Evolutionary conservation across 164 flowering plant genomes (phyloP), one percentile per base, ranked within the genome.

Genomic region (Protea cynaroides): DNA sequence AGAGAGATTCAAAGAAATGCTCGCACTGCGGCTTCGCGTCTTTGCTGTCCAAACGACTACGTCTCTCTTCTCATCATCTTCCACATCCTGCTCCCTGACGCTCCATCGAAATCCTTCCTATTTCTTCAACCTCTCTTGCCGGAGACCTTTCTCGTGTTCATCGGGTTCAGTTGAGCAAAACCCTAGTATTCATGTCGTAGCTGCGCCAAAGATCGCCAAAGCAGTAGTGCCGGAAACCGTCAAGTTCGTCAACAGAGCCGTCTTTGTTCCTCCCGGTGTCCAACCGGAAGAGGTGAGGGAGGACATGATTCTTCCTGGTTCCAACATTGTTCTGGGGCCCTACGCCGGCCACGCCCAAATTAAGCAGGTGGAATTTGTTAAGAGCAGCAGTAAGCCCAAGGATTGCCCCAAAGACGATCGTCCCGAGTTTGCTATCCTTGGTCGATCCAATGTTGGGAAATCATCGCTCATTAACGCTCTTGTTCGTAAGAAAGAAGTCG

Each of bases 381-480:
- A 90, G 84, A 88, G 96, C 71, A 93, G 98, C 63, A 66, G 64
- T 59, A 65, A 76, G 55, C 77, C 88, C 19, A 86, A 76, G 69
- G 97, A 90, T 58, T 93, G 94, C 60, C 98, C 98, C 21, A 81
- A 67, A 25, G 90, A 93, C 64, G 85, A 67, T 13, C 70, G 76
- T 3, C 97, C 98, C 0, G 98, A 93, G 71, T 88, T 93, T 61
- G 98, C 98, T 2, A 82, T 93, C 61, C 71, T 93, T 18, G 98
- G 97, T 38, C 80, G 97, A 18, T 93, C 98, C 24, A 93, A 93
- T 74, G 98, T 93, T 4, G 98, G 96, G 25, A 93, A 93, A 67
- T 90, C 97, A 25, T 90, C 96, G 19, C 92, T 93, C 61, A 87
- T 93, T 70, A 93, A 93, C 71, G 67, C 92, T 34, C 81, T 93